phyloP scores from a whole-genome alignment of 1,284 basidiomycete species.

The Fomitiporia mediterranea region DNA sequence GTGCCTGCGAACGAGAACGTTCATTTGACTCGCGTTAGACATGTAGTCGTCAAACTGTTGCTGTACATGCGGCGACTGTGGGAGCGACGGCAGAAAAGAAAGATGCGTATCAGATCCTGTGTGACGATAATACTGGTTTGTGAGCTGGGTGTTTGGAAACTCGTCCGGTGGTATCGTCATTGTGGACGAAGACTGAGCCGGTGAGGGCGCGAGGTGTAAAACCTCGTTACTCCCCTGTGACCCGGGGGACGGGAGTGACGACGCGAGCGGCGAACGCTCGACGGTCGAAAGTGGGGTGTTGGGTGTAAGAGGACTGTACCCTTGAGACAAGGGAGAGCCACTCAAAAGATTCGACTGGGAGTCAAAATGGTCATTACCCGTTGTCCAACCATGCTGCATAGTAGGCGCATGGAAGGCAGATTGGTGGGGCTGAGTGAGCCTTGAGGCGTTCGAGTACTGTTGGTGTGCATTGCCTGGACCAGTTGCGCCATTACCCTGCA shows the following conservation, averaged over 20 bases:
- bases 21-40: not conserved
- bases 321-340: constrained; percentile 7
- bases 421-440: not conserved
- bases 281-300: constrained; percentile 13
- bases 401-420: not conserved
- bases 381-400: not conserved
- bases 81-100: not conserved
- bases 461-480: not conserved
- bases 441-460: not conserved
- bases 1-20: not conserved
- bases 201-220: not conserved
- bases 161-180: not conserved
- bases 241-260: constrained; percentile 18
- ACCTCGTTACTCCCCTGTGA: constrained; percentile 12
- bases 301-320: constrained; percentile 14
- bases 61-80: not conserved
- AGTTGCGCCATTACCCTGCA: not conserved
- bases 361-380: not conserved
- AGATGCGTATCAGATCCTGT: not conserved
- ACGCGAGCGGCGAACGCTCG: constrained; percentile 5
- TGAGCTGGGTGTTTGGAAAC: not conserved
- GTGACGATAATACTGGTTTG: not conserved
- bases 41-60: not conserved
- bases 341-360: not conserved
- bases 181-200: not conserved